Conservation (phyloP, 331 rosid species). For the Rosa hybrid region DNA sequence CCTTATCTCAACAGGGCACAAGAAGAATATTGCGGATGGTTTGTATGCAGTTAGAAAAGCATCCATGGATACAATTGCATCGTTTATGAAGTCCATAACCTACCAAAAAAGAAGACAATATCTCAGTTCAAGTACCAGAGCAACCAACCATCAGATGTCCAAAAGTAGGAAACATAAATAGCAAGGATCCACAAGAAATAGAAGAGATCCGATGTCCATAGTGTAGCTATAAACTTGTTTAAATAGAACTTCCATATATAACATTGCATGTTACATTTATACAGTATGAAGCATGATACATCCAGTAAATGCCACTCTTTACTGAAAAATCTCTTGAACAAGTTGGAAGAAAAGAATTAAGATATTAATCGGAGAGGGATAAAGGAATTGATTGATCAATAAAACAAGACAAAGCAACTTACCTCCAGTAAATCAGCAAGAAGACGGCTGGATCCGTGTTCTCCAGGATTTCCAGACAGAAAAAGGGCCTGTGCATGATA, state of each 20-base stretch:
- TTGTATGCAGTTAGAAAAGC: constrained; percentile 65
- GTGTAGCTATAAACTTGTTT: neutral
- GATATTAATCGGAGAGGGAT: neutral
- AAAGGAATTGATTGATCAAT: neutral
- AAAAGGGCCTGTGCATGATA: constrained; percentile 57
- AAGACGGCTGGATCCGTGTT: constrained; percentile 51
- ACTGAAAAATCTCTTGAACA: neutral
- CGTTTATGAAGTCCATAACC: constrained; percentile 97
- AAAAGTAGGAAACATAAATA: constrained; percentile 6
- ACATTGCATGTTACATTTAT: neutral
- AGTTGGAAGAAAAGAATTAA: neutral
- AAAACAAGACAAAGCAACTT: constrained; percentile 21
- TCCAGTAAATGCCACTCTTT: neutral
- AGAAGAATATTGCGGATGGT: constrained; percentile 74
- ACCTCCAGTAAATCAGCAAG: constrained; percentile 83
- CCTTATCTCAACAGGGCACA: constrained; percentile 81
- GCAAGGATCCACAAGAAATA: neutral
- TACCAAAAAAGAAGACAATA: constrained; percentile 23
- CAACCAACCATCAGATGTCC: neutral
- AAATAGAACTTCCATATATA: neutral
- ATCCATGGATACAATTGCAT: constrained; percentile 81
- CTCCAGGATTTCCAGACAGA: constrained; percentile 60
- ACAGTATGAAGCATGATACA: neutral
- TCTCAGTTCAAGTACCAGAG: neutral
- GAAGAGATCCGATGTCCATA: neutral